These are phyloP conservation scores for Cystobasidium ongulense DNA, from an alignment of 768 basidiomycete species.

Conservation along the genomic window DNA sequence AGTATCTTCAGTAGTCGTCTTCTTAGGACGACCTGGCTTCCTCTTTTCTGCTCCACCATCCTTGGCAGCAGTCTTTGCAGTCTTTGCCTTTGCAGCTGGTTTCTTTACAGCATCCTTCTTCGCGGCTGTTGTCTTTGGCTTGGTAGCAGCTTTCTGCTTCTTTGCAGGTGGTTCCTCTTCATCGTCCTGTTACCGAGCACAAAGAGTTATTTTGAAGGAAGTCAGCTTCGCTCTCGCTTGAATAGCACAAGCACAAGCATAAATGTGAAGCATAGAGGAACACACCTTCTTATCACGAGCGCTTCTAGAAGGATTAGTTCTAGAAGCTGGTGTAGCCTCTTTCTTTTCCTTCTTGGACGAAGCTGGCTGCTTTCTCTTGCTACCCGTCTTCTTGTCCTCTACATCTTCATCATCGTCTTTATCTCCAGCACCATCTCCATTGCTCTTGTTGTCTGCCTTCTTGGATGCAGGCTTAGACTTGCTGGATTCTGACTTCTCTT, in stretches of 20 bases:
- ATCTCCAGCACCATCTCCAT: not conserved
- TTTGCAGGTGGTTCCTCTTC: slow-evolving; percentile 28
- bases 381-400: slow-evolving; percentile 48
- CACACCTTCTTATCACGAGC: slow-evolving; percentile 15
- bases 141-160: slow-evolving; percentile 14
- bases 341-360: not conserved
- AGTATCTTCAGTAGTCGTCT: too few species aligned
- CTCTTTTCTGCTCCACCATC: not conserved
- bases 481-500: slow-evolving; percentile 18
- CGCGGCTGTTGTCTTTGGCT: not conserved
- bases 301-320: not conserved
- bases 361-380: slow-evolving; percentile 50
- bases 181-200: not conserved
- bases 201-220: not conserved
- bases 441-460: slow-evolving; percentile 25
- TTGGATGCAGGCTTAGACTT: slow-evolving; percentile 37
- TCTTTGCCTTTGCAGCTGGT: not conserved
- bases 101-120: slow-evolving; percentile 4
- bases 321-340: slow-evolving; percentile 14
- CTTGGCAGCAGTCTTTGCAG: not conserved
- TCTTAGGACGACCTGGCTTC: not conserved
- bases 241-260: too few species aligned
- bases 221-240: not conserved
- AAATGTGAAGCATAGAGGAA: not conserved
- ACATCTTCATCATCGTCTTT: slow-evolving; percentile 29